Percentiles rank a stretch among this genome's conserved stretches.
phyloP scores from a whole-genome alignment of 2,329 filamentous ascomycete genomes.

The Colletotrichum cuscutae region DNA sequence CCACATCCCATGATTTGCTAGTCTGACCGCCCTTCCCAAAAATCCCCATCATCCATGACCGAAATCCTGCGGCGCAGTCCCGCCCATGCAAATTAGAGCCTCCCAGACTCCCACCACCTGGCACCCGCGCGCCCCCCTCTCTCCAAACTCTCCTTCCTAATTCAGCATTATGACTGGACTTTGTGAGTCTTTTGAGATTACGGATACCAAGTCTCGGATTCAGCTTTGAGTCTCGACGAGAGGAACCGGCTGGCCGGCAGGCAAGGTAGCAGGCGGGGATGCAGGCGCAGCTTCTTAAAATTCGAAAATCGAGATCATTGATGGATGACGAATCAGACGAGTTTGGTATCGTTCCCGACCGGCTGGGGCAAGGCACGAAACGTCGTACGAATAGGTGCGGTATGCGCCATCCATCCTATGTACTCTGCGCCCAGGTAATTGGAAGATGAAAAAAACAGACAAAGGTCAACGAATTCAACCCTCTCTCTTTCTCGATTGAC shows the following conservation, averaged over 20 bases:
- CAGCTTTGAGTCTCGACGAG: not conserved
- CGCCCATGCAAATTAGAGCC: conserved; percentile 9
- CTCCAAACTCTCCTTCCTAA: conserved; percentile 6
- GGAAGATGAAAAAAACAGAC: not conserved
- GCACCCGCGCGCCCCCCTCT: not conserved
- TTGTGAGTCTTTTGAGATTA: not conserved
- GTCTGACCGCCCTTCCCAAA: conserved; percentile 31
- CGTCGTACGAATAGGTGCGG: not conserved
- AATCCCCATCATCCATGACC: not conserved
- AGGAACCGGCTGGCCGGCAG: not conserved
- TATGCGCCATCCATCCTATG: not conserved
- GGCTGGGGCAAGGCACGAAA: not conserved
- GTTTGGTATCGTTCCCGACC: not conserved
- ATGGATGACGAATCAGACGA: not conserved
- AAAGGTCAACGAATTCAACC: not conserved
- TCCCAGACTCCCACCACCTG: conserved; percentile 6
- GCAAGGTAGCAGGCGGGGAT: not conserved
- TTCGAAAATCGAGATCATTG: too few relatives aligned
- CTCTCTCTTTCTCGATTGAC: not conserved
- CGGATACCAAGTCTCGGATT: not conserved
- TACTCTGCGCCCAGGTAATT: not conserved
- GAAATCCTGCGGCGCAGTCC: conserved; percentile 1
- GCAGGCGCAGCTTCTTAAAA: too few relatives aligned
- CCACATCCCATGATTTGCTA: conserved; percentile 18
- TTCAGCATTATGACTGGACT: not conserved